Evolutionary conservation across 345 rosid genomes (phyloP).

Genomic region (Hibiscus syriacus): DNA sequence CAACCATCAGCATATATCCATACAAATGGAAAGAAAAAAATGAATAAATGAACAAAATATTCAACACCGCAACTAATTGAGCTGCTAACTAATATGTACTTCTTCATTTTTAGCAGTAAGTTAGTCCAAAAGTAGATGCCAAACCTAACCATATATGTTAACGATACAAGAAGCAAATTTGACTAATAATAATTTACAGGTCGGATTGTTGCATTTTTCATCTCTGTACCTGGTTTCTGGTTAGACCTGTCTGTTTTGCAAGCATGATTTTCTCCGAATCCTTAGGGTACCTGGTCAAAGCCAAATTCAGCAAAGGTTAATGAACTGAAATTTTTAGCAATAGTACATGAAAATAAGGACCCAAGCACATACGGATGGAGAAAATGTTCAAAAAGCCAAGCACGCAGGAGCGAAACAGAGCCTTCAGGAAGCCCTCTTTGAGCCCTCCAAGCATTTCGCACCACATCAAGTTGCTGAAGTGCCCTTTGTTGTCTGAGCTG

Average conservation of each 20-base stretch:
- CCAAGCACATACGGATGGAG: constrained; percentile 66
- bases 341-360: neutral
- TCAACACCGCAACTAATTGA: neutral
- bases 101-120: neutral
- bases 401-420: constrained; percentile 87
- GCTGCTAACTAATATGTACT: neutral
- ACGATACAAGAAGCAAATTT: neutral
- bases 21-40: neutral
- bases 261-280: constrained; percentile 86
- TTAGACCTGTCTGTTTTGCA: constrained; percentile 87
- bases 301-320: neutral
- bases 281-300: constrained; percentile 67
- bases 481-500: constrained; percentile 83
- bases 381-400: constrained; percentile 99
- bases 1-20: neutral
- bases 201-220: constrained; percentile 5
- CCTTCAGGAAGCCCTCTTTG: constrained; percentile 96
- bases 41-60: neutral
- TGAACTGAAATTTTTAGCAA: neutral
- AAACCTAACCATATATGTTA: neutral
- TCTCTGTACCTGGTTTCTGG: constrained; percentile 77
- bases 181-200: too few species aligned
- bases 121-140: neutral
- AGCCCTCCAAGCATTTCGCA: constrained; percentile 93
- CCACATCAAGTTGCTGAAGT: constrained; percentile 87